Percentiles rank a stretch among this genome's conserved stretches.
These are phyloP conservation scores for Phoma herbarum DNA, from an alignment of 2,329 filamentous ascomycete species.

Conservation along the genomic window DNA sequence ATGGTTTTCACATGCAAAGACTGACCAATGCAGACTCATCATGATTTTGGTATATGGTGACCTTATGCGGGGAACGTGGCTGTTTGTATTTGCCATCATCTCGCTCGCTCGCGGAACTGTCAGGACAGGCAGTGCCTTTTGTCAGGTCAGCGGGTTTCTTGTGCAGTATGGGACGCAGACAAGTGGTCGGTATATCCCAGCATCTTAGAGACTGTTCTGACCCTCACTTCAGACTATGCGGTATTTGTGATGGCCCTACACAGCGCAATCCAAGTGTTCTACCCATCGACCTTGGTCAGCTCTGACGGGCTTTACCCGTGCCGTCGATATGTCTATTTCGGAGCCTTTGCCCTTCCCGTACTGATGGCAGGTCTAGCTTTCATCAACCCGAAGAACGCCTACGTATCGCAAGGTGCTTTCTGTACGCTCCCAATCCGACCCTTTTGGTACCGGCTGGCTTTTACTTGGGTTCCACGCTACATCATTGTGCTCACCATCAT, in stretches of 20 bases:
- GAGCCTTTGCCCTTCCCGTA: conserved; percentile 67
- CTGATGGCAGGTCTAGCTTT: conserved; percentile 71
- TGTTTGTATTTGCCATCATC: conserved; percentile 70
- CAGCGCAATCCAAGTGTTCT: conserved; percentile 75
- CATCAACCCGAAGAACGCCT: conserved; percentile 62
- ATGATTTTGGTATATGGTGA: conserved; percentile 78
- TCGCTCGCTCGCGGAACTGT: conserved; percentile 64
- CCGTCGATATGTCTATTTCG: conserved; percentile 66
- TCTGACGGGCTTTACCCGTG: conserved; percentile 74
- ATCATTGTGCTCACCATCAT: conserved; percentile 72
- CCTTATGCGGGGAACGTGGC: conserved; percentile 74
- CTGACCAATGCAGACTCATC: conserved; percentile 65
- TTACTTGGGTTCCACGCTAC: conserved; percentile 79
- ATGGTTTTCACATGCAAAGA: background rate
- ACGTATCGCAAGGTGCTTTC: conserved; percentile 70
- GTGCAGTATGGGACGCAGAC: conserved; percentile 72
- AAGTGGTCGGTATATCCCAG: conserved; percentile 56
- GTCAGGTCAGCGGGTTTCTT: conserved; percentile 74
- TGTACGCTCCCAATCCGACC: conserved; percentile 74
- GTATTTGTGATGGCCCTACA: conserved; percentile 78
- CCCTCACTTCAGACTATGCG: conserved; percentile 63
- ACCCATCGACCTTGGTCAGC: conserved; percentile 56
- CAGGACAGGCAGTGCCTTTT: conserved; percentile 63
- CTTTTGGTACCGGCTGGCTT: conserved; percentile 72
- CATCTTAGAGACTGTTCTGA: background rate